Evolutionary conservation across 2,329 filamentous ascomycete genomes (phyloP), one percentile per base, ranked within the genome.

Genomic region (Hortaea werneckii): DNA sequence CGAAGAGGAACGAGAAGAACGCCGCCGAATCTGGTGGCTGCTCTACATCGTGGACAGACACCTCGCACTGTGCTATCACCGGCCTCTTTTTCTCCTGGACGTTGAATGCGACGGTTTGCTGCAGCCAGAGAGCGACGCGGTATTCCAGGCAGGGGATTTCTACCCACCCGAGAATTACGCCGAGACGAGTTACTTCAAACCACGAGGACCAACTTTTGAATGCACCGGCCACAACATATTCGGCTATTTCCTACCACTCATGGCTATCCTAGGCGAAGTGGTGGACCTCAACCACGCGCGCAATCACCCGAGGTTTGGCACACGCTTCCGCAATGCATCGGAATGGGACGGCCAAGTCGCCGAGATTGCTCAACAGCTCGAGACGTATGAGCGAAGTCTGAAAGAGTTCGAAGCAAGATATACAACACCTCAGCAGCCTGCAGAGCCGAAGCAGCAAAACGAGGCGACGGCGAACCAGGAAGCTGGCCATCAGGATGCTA

Each of bases 11-110:
- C 79, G 86, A 44, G 89, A 95, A 67, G 89, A 95, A 63, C 76
- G 89, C 45, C 79, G 89, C 46, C 80, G 89, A 30, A 86, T 92
- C 53, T 95, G 89, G 89, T 95, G 89, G 89, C 76, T 95, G 10
- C 74, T 92, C 45, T 95, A 94, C 68, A 87, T 85, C 41, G 85
- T 92, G 42, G 89, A 95, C 66, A 80, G 89, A 37, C 89, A 95
- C 67, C 69, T 95, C 40, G 86, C 88, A 0, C 72, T 95, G 10
- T 95, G 88, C 73, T 95, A 94, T 67, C 95, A 95, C 62, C 78
- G 87, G 41, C 89, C 89, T 0, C 73, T 95, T n/a, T 92, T 87
- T 57, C 74, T 95, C 29, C 76, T 94, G 45, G 89, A 95, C 60
- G 79, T 85, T 49, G 88, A 95, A 67, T 95, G 89, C 63, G 82